Base-by-base conservation (phyloP, 116 monocot genomes). In the Posidonia oceanica region DNA sequence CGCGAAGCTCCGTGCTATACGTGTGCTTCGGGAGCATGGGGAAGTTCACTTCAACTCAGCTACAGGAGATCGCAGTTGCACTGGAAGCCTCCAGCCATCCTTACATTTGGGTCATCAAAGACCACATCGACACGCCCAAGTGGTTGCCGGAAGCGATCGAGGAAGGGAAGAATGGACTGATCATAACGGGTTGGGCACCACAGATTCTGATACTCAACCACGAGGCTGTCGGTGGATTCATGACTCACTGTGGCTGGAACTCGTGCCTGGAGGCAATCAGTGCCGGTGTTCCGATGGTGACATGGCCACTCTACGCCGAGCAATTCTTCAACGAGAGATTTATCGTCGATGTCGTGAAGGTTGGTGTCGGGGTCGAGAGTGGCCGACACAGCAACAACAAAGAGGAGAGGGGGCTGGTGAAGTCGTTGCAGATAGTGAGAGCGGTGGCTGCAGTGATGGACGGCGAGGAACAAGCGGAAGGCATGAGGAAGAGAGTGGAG, bases 161-260 rank as follows among this genome's bases (percentile, higher is more conserved):
- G 55, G 66, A 39, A 58, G 66, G 65, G 62, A 37, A 21, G 44
- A 39, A 36, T 39, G 48, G 36, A 23, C 20, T 67, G 41, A 67
- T 51, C 52, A 7, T 2, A 11, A 65, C 21, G 39, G 75, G 36
- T 5, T 82, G 82, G 82, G 74, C 59, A 2, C 77, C 71, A 11
- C 71, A 72, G 65, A 23, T 66, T 61, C 36, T 69, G 4, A 59
- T 77, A 7, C 71, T 77, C 0, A 64, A 42, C 22, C 63, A 77
- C 63, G 10, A 1, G 14, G 39, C 76, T 3, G 63, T 77, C 40
- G 76, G 76, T 4, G 77, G 58, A 7, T 77, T 77, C 71, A 4
- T 77, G 72, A 77, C 71, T 3, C 77, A 77, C 71, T 77, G 77
- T 52, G 77, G 77, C 5, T 77, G 77, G 77, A 77, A 77, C 77